These are phyloP conservation scores for Athelia psychrophila DNA, from an alignment of 1,284 basidiomycete genomes.

Conservation along the genomic window DNA sequence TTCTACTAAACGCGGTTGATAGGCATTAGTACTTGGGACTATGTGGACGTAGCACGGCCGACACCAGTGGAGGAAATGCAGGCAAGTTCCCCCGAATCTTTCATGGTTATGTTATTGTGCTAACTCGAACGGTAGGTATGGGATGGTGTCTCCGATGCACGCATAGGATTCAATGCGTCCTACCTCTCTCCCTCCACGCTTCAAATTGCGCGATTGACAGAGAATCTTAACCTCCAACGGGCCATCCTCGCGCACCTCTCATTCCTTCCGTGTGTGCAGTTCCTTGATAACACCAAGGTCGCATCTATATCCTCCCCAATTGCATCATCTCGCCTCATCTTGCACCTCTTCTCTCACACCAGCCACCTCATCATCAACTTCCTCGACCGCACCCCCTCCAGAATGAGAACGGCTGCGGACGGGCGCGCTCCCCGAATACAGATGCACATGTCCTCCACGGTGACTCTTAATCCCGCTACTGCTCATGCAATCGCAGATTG, in stretches of 20 bases:
- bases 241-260: slow-evolving; percentile 66
- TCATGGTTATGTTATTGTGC: slow-evolving; percentile 1
- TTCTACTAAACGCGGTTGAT: background rate
- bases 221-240: slow-evolving; percentile 89
- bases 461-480: too few relatives aligned
- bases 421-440: too few relatives aligned
- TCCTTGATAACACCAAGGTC: slow-evolving; percentile 72
- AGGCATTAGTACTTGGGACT: slow-evolving; percentile 84
- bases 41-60: slow-evolving; percentile 73
- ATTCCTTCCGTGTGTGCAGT: slow-evolving; percentile 38
- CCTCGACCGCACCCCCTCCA: too few relatives aligned
- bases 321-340: too few relatives aligned
- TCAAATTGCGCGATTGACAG: slow-evolving; percentile 80
- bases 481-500: too few relatives aligned
- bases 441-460: too few relatives aligned
- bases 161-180: slow-evolving; percentile 68
- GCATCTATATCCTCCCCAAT: too few relatives aligned
- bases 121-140: slow-evolving; percentile 59
- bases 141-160: slow-evolving; percentile 84
- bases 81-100: slow-evolving; percentile 38
- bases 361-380: too few relatives aligned
- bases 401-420: too few relatives aligned
- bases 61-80: slow-evolving; percentile 83
- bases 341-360: too few relatives aligned
- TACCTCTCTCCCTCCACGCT: slow-evolving; percentile 39